Evolutionary conservation across 2,329 filamentous ascomycete species (phyloP).

Genomic region (Botryotinia convoluta): DNA sequence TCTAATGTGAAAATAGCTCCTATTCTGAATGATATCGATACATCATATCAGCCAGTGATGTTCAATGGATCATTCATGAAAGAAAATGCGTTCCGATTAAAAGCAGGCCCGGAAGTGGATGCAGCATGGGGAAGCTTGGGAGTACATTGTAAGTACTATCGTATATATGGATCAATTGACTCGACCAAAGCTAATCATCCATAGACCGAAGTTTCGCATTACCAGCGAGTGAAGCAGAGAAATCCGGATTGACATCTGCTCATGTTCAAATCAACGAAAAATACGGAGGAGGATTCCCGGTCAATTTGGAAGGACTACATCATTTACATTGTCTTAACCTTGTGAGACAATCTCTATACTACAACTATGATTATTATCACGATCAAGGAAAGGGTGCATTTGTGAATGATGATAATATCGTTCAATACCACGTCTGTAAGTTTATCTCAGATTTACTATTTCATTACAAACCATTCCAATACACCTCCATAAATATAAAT

Average conservation of each 20-base stretch:
- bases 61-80: conserved; percentile 55
- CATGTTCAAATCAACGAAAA: conserved; percentile 51
- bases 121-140: conserved; percentile 52
- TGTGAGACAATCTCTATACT: conserved; percentile 50
- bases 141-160: conserved; percentile 44
- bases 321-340: conserved; percentile 54
- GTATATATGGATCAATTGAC: background rate
- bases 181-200: background rate
- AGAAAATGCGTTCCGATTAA: conserved; percentile 49
- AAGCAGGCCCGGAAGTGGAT: conserved; percentile 49
- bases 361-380: conserved; percentile 53
- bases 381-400: conserved; percentile 47
- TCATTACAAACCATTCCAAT: background rate
- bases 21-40: conserved; percentile 42
- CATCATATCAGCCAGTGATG: conserved; percentile 42
- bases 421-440: conserved; percentile 51
- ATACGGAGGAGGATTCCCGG: conserved; percentile 52
- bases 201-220: conserved; percentile 41
- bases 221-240: conserved; percentile 41
- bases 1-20: conserved; percentile 33
- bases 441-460: conserved; percentile 22
- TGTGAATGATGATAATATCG: conserved; percentile 47
- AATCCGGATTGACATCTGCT: conserved; percentile 45
- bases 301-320: conserved; percentile 48
- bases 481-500: background rate